A percentile compares a stretch with the other conserved stretches of the same genome.
Evolutionary conservation across 2,329 filamentous ascomycete species (phyloP).

Genomic region (Ophiostoma fasciatum): DNA sequence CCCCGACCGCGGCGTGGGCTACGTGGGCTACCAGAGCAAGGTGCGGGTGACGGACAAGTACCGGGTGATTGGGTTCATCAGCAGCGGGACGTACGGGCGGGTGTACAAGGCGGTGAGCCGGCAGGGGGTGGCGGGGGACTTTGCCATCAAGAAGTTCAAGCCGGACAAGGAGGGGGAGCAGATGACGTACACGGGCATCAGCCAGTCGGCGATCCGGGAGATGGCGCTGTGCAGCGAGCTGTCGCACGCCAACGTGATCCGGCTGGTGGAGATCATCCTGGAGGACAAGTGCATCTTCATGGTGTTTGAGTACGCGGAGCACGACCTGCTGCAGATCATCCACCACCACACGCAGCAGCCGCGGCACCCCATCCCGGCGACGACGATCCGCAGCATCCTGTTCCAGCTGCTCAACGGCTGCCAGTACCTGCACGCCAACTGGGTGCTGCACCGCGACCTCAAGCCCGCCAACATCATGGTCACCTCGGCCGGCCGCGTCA

Average conservation of each 20-base stretch:
- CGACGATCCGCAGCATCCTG: conserved; percentile 84
- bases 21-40: conserved; percentile 52
- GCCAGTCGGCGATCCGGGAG: conserved; percentile 90
- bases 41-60: conserved; percentile 85
- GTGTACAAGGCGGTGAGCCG: conserved; percentile 89
- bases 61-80: conserved; percentile 95
- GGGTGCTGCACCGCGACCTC: conserved; percentile 91
- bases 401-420: conserved; percentile 92
- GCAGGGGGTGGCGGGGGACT: conserved; percentile 61
- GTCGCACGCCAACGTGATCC: conserved; percentile 75
- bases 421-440: conserved; percentile 88
- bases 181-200: conserved; percentile 91
- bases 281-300: conserved; percentile 99
- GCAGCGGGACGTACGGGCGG: conserved; percentile 90
- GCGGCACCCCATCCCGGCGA: conserved; percentile 72
- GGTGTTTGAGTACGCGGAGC: conserved; percentile 97
- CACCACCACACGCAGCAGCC: conserved; percentile 90
- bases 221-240: conserved; percentile 96
- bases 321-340: conserved; percentile 93
- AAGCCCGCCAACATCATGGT: conserved; percentile 99
- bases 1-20: conserved; percentile 31
- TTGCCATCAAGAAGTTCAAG: conserved; percentile 99
- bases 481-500: conserved; percentile 75
- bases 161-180: conserved; percentile 95
- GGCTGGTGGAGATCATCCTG: conserved; percentile 85